These are phyloP conservation scores for Gossypium turneri DNA, from an alignment of 345 rosid species.

Conservation along the genomic window DNA sequence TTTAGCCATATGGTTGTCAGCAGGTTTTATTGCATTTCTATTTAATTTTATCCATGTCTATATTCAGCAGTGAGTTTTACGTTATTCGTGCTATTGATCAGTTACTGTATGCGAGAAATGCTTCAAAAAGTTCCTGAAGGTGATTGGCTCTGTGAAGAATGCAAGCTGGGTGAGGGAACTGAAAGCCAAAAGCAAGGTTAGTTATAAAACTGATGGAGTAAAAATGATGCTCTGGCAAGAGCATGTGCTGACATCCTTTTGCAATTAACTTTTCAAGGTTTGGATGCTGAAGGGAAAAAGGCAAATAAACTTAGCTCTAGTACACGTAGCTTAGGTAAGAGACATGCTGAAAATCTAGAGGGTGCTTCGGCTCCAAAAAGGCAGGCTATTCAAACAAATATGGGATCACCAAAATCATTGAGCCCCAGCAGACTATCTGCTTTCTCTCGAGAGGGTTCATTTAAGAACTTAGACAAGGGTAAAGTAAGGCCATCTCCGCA, in stretches of 20 bases:
- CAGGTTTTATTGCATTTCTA: conserved; percentile 2
- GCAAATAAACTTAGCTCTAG: conserved; percentile 29
- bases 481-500: conserved; percentile 49
- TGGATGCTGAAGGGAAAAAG: conserved; percentile 51
- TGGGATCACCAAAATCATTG: conserved; percentile 63
- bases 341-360: conserved; percentile 49
- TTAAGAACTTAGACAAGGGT: conserved; percentile 55
- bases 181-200: conserved; percentile 70
- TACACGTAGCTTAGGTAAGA: conserved; percentile 45
- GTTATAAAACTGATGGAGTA: conserved; percentile 15
- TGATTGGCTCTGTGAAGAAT: conserved; percentile 99
- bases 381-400: conserved; percentile 52
- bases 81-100: conserved; percentile 31
- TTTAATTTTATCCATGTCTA: background rate
- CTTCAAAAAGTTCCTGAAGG: conserved; percentile 77
- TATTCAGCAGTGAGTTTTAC: conserved; percentile 14
- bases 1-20: conserved; percentile 6
- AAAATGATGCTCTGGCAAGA: background rate
- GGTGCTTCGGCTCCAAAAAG: conserved; percentile 48
- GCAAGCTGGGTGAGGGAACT: conserved; percentile 71
- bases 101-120: conserved; percentile 98
- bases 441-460: conserved; percentile 53
- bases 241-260: conserved; percentile 9
- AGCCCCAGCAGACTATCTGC: conserved; percentile 41
- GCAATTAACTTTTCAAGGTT: conserved; percentile 36